Conservation (phyloP, 116 monocot species). For the Cymodocea nodosa region DNA sequence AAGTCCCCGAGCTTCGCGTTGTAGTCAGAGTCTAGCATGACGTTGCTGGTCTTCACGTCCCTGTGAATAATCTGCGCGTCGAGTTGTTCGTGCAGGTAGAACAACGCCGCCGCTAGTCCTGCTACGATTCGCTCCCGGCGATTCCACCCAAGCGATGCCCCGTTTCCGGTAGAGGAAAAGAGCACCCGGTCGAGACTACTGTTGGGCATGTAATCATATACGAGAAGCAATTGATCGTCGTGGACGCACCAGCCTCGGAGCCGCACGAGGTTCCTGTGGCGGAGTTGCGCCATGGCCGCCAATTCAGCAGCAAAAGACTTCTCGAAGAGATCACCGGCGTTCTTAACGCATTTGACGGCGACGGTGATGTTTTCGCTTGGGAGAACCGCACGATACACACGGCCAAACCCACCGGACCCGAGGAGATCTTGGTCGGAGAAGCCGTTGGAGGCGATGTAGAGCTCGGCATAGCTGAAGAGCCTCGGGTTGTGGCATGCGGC, state of each 20-base stretch:
- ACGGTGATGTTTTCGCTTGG: slow-evolving; percentile 62
- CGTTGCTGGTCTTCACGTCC: slow-evolving; percentile 92
- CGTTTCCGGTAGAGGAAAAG: slow-evolving; percentile 14
- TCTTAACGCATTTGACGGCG: slow-evolving; percentile 70
- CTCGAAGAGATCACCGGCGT: slow-evolving; percentile 22
- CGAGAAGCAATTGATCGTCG: slow-evolving; percentile 59
- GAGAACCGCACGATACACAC: slow-evolving; percentile 67
- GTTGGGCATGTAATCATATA: slow-evolving; percentile 99
- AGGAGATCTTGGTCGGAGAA: slow-evolving; percentile 63
- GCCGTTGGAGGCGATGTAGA: slow-evolving; percentile 66
- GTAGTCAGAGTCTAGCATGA: slow-evolving; percentile 77
- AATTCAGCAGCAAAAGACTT: slow-evolving; percentile 82
- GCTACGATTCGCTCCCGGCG: slow-evolving; percentile 34
- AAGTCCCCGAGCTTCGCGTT: slow-evolving; percentile 93
- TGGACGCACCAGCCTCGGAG: slow-evolving; percentile 79
- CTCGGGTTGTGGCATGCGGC: slow-evolving; percentile 18
- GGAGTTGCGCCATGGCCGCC: slow-evolving; percentile 74
- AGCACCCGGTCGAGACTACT: slow-evolving; percentile 72
- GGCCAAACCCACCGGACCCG: slow-evolving; percentile 82
- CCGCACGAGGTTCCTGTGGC: slow-evolving; percentile 85
- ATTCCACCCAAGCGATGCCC: slow-evolving; percentile 28
- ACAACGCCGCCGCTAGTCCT: slow-evolving; percentile 67
- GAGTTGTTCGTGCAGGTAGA: slow-evolving; percentile 80
- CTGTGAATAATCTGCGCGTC: slow-evolving; percentile 97
- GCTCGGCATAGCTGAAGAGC: slow-evolving; percentile 78